A percentile compares a stretch with the other conserved stretches of the same genome.
These are phyloP conservation scores for Salvia rosmarinus DNA, from an alignment of 257 asterid species.

Conservation along the genomic window DNA sequence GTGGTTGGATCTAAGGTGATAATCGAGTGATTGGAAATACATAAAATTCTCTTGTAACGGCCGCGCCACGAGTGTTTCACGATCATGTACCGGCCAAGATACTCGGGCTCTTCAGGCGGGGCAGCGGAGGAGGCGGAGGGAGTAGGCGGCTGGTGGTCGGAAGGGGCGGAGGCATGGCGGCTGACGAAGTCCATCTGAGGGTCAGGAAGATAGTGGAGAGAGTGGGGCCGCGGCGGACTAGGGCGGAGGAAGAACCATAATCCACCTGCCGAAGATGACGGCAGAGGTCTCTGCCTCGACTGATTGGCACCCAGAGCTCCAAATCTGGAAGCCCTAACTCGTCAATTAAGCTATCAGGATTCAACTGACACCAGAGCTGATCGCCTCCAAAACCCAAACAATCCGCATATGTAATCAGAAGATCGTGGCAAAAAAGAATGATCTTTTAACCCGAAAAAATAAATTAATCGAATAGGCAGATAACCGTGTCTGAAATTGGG, in stretches of 20 bases:
- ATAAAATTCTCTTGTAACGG: constrained; percentile 85
- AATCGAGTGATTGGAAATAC: constrained; percentile 65
- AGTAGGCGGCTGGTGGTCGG: constrained; percentile 43
- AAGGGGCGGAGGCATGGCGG: constrained; percentile 61
- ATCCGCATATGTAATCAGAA: constrained; percentile 38
- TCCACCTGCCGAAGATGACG: constrained; percentile 84
- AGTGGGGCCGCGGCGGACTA: constrained; percentile 69
- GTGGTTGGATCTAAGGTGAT: constrained; percentile 84
- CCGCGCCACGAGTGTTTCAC: constrained; percentile 99
- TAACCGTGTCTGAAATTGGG: background rate
- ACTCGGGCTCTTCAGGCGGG: constrained; percentile 86
- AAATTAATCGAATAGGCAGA: constrained; percentile 13
- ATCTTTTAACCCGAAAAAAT: too few species aligned
- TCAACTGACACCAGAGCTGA: constrained; percentile 37
- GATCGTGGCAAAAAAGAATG: constrained; percentile 13
- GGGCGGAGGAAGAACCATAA: constrained; percentile 83
- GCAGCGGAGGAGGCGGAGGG: constrained; percentile 47
- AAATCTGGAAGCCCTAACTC: constrained; percentile 51
- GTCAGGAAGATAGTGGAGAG: constrained; percentile 75
- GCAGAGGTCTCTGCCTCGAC: constrained; percentile 91
- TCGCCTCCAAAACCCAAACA: constrained; percentile 37
- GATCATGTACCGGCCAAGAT: constrained; percentile 80
- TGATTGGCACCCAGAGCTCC: constrained; percentile 99
- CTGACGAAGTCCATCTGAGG: constrained; percentile 80
- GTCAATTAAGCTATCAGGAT: constrained; percentile 33